These are phyloP conservation scores for Cadophora sp. DNA, from an alignment of 2,329 filamentous ascomycete genomes.

Conservation along the genomic window DNA sequence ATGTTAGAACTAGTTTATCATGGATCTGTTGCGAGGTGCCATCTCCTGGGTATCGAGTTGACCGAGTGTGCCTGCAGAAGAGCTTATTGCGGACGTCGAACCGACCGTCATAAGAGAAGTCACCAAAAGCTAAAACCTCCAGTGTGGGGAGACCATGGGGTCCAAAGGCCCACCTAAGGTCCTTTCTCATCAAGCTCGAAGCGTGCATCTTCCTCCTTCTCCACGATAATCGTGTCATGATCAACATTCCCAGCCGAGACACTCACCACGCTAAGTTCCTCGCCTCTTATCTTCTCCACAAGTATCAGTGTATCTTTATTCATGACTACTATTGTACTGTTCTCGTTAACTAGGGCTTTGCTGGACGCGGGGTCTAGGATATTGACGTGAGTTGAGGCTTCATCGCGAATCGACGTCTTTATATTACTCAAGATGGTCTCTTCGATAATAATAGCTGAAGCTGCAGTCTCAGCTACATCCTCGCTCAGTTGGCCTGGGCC, in stretches of 20 bases:
- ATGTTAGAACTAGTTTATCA: not conserved
- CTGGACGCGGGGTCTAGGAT: slow-evolving; percentile 7
- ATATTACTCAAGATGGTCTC: slow-evolving; percentile 1
- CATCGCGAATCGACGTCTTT: slow-evolving; percentile 13
- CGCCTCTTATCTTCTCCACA: too few relatives aligned
- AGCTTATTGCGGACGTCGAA: not conserved
- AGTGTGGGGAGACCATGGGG: not conserved
- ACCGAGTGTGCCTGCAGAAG: not conserved
- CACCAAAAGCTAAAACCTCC: not conserved
- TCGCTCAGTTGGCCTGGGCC: slow-evolving; percentile 2
- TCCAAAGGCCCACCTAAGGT: not conserved
- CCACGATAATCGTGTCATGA: too few relatives aligned
- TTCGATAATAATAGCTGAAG: not conserved
- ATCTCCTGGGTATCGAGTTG: not conserved
- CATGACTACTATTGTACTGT: slow-evolving; percentile 7
- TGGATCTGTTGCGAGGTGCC: not conserved
- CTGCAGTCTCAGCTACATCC: not conserved
- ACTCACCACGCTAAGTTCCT: too few relatives aligned
- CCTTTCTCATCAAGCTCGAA: too few relatives aligned
- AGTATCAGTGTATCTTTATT: not conserved
- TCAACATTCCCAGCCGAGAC: too few relatives aligned
- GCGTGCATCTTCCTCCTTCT: too few relatives aligned
- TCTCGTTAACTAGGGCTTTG: slow-evolving; percentile 7
- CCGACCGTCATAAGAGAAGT: not conserved
- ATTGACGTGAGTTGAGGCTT: slow-evolving; percentile 11